Evolutionary conservation across 1,284 basidiomycete genomes (phyloP), one percentile per base, ranked within the genome.

Genomic region (Ceratobasidium sp.): DNA sequence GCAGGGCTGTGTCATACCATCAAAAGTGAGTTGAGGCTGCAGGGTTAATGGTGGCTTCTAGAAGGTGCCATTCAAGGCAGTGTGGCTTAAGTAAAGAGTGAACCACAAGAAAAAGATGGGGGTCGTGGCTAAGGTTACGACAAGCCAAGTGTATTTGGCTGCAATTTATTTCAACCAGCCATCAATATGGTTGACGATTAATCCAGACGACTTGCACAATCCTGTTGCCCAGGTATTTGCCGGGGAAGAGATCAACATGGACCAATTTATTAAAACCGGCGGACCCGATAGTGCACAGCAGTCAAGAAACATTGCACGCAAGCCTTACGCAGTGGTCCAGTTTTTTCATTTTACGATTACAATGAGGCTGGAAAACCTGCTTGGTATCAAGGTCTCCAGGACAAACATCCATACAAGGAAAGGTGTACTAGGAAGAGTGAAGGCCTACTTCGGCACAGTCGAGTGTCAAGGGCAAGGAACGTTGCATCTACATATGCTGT

Each of bases 281-380:
- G 86, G 85, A 0, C 87, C 85, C 0, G 81, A 82, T 28, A 80
- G 71, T 2, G 77, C 80, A 0, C 13, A 84, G 58, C 80, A 84
- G 0, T 83, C 83, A 0, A 6, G 66, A 0, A 87, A 86, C 63
- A 83, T 88, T 5, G 84, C 86, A 0, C 13, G 28, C 0, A 85
- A 89, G 81, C 86, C 86, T 18, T 88, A 82, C 78, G 85, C 85
- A 0, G 82, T 85, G 0, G 84, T 85, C 0, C 81, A 85, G 60
- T 89, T 85, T 76, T 89, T 86, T 75, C 84, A 88, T 56, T 85
- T 86, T 61, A 82, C 85, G 0, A 85, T 89, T 2, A 23, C 79
- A 0, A 78, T 81, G 0, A 81, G 88, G 0, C 67, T 88, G 0
- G 81, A 85, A 28, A 82, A 58, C 0, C 44, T 89, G 0, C 85